Percentiles rank a stretch among this genome's conserved stretches.
Evolutionary conservation across 2,329 filamentous ascomycete species (phyloP).

Genomic region (Bisporella sp.): DNA sequence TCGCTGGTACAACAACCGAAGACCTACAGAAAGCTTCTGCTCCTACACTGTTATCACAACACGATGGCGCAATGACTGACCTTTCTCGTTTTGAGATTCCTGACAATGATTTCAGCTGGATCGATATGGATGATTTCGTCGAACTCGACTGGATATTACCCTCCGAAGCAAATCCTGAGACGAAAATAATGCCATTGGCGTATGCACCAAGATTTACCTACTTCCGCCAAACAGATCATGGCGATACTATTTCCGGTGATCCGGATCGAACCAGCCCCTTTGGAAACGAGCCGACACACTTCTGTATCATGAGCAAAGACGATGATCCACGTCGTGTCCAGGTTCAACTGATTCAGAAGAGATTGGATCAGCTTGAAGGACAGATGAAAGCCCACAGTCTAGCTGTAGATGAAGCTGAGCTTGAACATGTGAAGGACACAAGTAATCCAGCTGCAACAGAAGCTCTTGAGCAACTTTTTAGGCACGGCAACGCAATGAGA

Average conservation of each 20-base stretch:
- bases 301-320: constrained; percentile 88
- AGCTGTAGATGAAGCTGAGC: constrained; percentile 67
- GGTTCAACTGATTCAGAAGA: constrained; percentile 72
- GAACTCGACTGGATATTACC: constrained; percentile 95
- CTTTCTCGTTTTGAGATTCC: constrained; percentile 91
- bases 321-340: constrained; percentile 88
- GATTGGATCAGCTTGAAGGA: constrained; percentile 68
- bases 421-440: constrained; percentile 50
- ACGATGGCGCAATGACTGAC: constrained; percentile 54
- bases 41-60: constrained; percentile 43
- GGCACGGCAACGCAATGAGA: constrained; percentile 47
- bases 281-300: constrained; percentile 86
- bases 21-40: constrained; percentile 58
- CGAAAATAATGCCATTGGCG: constrained; percentile 86
- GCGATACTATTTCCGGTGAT: constrained; percentile 71
- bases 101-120: constrained; percentile 92
- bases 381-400: constrained; percentile 73
- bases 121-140: constrained; percentile 99
- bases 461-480: constrained; percentile 53
- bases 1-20: constrained; percentile 71
- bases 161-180: constrained; percentile 82
- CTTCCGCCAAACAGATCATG: constrained; percentile 92
- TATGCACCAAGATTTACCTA: constrained; percentile 96
- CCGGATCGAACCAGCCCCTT: constrained; percentile 80
- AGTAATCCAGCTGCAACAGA: constrained; percentile 44